Conservation (phyloP, 2,329 filamentous ascomycete species). For the Aureobasidium namibiae region DNA sequence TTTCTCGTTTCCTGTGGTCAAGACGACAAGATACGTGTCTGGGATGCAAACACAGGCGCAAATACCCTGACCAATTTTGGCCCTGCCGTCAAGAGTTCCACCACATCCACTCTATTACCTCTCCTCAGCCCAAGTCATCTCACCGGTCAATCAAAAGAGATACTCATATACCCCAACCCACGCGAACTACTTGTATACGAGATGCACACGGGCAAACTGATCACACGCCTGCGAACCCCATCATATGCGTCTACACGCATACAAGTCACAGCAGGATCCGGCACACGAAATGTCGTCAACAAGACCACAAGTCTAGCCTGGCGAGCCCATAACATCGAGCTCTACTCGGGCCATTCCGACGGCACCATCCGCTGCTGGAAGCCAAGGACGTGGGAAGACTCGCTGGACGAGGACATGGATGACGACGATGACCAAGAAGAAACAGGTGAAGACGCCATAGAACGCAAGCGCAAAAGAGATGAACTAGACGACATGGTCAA, state of each 20-base stretch:
- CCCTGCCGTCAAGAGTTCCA: conserved; percentile 64
- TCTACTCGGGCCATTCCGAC: conserved; percentile 79
- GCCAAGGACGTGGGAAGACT: conserved; percentile 47
- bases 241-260: conserved; percentile 14
- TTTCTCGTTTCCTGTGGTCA: conserved; percentile 75
- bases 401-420: conserved; percentile 25
- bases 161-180: conserved; percentile 71
- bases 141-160: conserved; percentile 49
- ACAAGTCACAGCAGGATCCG: conserved; percentile 14
- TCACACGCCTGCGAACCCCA: conserved; percentile 59
- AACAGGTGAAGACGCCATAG: conserved; percentile 33
- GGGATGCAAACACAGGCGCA: conserved; percentile 70
- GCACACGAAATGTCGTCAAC: conserved; percentile 30
- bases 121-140: conserved; percentile 52
- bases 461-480: conserved; percentile 62
- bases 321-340: conserved; percentile 59
- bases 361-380: conserved; percentile 77
- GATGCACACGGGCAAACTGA: conserved; percentile 64
- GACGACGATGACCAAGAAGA: conserved; percentile 33
- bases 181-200: conserved; percentile 71
- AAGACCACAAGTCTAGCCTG: conserved; percentile 70
- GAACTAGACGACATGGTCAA: conserved; percentile 72
- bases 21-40: conserved; percentile 77
- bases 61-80: conserved; percentile 89
- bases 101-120: conserved; percentile 33